Conservation (phyloP, 768 basidiomycete genomes). For the Clavulina sp. region DNA sequence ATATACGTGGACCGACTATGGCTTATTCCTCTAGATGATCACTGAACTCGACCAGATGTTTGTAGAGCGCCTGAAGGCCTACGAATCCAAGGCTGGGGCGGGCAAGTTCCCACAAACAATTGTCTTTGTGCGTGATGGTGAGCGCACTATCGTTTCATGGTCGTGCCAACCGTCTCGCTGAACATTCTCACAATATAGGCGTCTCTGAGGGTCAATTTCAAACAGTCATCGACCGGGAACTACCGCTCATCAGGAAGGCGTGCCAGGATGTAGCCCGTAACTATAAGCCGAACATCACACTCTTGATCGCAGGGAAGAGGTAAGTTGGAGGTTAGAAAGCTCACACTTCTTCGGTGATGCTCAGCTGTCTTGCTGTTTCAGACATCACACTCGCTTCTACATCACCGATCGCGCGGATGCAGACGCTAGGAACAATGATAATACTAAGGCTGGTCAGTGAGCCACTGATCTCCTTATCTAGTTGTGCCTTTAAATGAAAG, state of each 20-base stretch:
- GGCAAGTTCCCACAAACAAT: constrained; percentile 45
- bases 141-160: no score
- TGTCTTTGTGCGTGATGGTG: constrained; percentile 61
- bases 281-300: constrained; percentile 48
- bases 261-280: constrained; percentile 36
- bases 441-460: no score
- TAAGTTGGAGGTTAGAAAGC: neutral
- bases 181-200: no score
- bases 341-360: neutral
- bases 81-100: constrained; percentile 5
- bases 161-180: no score
- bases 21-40: no score
- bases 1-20: no score
- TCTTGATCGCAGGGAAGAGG: constrained; percentile 69
- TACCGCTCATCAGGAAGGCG: constrained; percentile 42
- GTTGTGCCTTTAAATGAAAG: no score
- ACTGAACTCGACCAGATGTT: constrained; percentile 48
- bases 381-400: constrained; percentile 42
- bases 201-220: constrained; percentile 50
- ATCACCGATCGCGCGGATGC: constrained; percentile 32
- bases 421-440: constrained; percentile 38
- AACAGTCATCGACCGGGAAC: constrained; percentile 38
- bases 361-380: neutral
- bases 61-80: constrained; percentile 38
- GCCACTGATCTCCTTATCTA: no score